Evolutionary conservation across 2,329 filamentous ascomycete genomes (phyloP).

Genomic region (Exophiala viscosa): DNA sequence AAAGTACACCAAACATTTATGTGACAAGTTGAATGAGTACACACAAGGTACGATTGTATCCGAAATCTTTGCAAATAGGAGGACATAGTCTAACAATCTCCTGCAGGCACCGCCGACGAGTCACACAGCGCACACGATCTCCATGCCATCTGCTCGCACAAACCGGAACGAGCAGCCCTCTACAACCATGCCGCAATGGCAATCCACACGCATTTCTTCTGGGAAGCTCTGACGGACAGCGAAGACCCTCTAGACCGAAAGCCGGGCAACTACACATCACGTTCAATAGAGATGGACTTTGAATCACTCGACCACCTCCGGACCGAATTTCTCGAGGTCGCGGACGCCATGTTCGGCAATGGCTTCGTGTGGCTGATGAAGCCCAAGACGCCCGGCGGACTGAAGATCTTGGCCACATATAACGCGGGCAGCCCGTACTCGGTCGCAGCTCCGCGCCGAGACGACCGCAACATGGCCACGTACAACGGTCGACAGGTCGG

Average conservation of each 20-base stretch:
- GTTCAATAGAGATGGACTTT: conserved; percentile 64
- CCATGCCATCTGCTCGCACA: conserved; percentile 70
- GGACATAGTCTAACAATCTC: not conserved
- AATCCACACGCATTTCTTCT: conserved; percentile 72
- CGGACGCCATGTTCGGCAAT: conserved; percentile 88
- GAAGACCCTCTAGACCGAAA: conserved; percentile 14
- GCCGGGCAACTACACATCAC: conserved; percentile 33
- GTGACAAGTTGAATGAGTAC: conserved; percentile 71
- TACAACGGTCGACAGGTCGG: conserved; percentile 31
- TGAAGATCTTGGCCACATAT: conserved; percentile 80
- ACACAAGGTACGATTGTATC: conserved; percentile 58
- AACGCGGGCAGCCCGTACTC: conserved; percentile 85
- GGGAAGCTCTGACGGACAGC: conserved; percentile 38
- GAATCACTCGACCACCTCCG: conserved; percentile 78
- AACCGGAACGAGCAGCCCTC: conserved; percentile 69
- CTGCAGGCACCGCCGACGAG: conserved; percentile 21
- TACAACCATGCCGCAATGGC: conserved; percentile 98
- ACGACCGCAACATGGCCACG: conserved; percentile 47
- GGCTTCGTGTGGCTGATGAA: conserved; percentile 95
- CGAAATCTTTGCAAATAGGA: not conserved
- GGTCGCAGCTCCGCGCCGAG: conserved; percentile 74
- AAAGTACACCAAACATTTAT: conserved; percentile 71
- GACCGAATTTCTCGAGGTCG: conserved; percentile 74
- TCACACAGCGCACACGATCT: conserved; percentile 57
- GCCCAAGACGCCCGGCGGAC: conserved; percentile 43